Evolutionary conservation across 2,329 filamentous ascomycete genomes (phyloP).

Genomic region (Trichoderma semiorbis): DNA sequence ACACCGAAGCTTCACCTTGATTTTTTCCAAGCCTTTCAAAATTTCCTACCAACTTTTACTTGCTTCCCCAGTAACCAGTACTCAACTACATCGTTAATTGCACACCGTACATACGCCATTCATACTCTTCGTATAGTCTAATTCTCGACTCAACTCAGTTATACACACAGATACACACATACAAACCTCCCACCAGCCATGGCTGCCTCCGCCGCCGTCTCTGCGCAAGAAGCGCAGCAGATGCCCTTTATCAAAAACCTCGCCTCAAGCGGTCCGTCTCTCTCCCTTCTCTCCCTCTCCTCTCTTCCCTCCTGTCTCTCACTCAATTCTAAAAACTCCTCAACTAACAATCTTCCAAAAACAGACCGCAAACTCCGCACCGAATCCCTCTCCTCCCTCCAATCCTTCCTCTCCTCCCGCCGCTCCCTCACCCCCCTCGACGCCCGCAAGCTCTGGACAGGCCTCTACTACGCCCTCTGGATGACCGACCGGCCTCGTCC

Average conservation of each 20-base stretch:
- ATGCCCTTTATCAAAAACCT: constrained; percentile 80
- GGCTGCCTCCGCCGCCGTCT: constrained; percentile 32
- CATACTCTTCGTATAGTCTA: neutral
- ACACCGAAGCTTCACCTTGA: constrained; percentile 20
- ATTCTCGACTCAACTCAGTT: neutral
- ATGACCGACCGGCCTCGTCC: constrained; percentile 87
- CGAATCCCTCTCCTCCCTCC: constrained; percentile 71
- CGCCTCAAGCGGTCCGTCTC: constrained; percentile 70
- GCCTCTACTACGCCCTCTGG: constrained; percentile 89
- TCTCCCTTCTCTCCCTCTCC: neutral
- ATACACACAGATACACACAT: neutral
- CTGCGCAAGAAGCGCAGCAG: constrained; percentile 40
- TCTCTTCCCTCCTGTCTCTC: too few species aligned
- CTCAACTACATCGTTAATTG: neutral
- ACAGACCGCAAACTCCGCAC: constrained; percentile 75
- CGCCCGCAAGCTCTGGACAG: constrained; percentile 88
- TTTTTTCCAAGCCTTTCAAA: constrained; percentile 19
- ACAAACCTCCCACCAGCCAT: neutral
- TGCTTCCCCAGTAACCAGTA: neutral
- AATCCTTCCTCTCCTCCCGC: constrained; percentile 68
- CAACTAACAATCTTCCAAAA: neutral
- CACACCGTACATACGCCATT: neutral
- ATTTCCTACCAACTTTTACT: neutral
- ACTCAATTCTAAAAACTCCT: too few species aligned
- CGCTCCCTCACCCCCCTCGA: constrained; percentile 62